Conservation (phyloP, 2,329 filamentous ascomycete genomes). For the Lasiodiplodia sp. region DNA sequence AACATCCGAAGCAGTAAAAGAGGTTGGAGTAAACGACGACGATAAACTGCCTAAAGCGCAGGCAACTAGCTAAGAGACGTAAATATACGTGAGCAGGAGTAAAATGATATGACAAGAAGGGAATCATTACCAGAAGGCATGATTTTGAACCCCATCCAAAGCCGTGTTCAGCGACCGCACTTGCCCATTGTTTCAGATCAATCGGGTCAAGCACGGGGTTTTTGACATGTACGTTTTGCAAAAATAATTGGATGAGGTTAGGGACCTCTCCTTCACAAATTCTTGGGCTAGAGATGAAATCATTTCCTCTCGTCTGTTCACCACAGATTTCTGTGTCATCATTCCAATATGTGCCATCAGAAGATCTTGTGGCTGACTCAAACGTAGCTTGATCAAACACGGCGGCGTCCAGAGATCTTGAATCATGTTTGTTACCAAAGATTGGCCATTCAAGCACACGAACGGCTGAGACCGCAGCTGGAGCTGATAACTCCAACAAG, state of each 20-base stretch:
- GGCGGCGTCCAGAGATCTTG: constrained; percentile 31
- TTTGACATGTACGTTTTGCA: constrained; percentile 45
- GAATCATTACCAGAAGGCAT: constrained; percentile 41
- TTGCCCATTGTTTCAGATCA: constrained; percentile 37
- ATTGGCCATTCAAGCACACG: constrained; percentile 43
- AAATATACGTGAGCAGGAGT: not conserved
- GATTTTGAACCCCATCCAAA: constrained; percentile 40
- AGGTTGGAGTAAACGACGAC: constrained; percentile 33
- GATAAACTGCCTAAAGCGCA: constrained; percentile 43
- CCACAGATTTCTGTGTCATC: not conserved
- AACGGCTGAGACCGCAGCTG: constrained; percentile 32
- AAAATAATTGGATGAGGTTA: constrained; percentile 39
- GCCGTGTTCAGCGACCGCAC: constrained; percentile 37
- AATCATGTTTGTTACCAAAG: constrained; percentile 37
- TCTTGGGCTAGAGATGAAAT: constrained; percentile 26
- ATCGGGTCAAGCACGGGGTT: constrained; percentile 43
- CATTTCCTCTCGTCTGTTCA: not conserved
- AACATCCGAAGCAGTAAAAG: not conserved
- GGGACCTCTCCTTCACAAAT: constrained; percentile 41
- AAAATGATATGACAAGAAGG: too few species aligned
- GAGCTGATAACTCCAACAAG: constrained; percentile 12
- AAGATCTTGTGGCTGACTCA: constrained; percentile 16
- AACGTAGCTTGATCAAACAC: constrained; percentile 26
- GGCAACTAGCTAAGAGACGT: constrained; percentile 38
- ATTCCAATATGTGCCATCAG: constrained; percentile 1